phyloP scores from a whole-genome alignment of 139 green algal genomes.

The Zygnema cylindricum region DNA sequence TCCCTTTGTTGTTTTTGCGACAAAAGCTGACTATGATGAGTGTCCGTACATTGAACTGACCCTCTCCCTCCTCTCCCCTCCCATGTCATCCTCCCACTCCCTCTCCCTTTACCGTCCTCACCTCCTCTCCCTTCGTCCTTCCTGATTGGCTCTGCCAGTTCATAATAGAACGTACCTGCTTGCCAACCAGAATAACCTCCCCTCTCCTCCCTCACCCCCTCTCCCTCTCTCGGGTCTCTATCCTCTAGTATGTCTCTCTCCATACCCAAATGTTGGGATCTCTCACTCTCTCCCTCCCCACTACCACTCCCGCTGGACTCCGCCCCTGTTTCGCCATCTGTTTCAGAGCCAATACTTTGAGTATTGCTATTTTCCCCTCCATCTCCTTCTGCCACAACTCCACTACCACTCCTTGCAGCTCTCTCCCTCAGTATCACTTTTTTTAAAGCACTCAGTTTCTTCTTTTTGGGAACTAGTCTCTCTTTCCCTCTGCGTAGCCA shows the following conservation, averaged over 20 bases:
- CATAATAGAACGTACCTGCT: too few relatives aligned
- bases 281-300: conserved; percentile 3
- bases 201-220: background rate
- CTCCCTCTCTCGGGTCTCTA: background rate
- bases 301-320: conserved; percentile 28
- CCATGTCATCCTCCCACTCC: background rate
- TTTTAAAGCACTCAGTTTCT: conserved; percentile 70
- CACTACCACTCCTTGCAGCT: background rate
- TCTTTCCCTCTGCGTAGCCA: conserved; percentile 57
- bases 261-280: background rate
- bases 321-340: background rate
- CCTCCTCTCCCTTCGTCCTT: background rate
- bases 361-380: background rate
- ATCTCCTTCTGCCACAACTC: background rate
- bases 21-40: background rate
- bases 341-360: background rate
- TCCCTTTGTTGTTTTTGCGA: background rate
- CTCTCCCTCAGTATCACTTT: conserved; percentile 62
- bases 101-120: background rate
- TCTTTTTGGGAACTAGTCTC: conserved; percentile 46
- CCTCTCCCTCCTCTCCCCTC: background rate
- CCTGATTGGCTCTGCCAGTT: too few relatives aligned
- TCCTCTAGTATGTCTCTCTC: background rate
- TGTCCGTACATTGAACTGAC: background rate
- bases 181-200: background rate